phyloP scores from a whole-genome alignment of 179 eudicot species.

The Corrigiola litoralis region DNA sequence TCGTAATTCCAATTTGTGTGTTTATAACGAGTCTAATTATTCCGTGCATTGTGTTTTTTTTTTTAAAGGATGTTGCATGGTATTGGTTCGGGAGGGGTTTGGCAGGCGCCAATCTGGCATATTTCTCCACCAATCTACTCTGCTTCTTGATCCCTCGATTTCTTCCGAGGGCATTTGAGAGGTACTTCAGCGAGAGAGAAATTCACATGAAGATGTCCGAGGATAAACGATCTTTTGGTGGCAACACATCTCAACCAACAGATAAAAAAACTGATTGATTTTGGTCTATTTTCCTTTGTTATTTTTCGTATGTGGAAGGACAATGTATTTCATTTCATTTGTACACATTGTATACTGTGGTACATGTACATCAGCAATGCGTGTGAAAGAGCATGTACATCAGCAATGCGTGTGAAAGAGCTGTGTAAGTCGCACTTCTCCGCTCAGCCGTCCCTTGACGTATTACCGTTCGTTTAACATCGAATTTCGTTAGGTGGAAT shows the following conservation, averaged over 20 bases:
- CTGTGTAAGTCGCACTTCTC: too few species aligned
- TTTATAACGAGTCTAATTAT: not conserved
- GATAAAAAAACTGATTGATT: conserved; percentile 28
- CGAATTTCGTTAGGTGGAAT: too few species aligned
- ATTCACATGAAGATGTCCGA: conserved; percentile 33
- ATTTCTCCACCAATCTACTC: conserved; percentile 67
- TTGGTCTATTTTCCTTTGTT: not conserved
- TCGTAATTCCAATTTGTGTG: not conserved
- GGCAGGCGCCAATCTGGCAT: conserved; percentile 52
- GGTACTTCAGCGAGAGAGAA: conserved; percentile 58
- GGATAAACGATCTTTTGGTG: conserved; percentile 18
- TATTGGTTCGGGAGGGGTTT: conserved; percentile 80
- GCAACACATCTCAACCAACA: not conserved
- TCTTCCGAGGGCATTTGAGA: conserved; percentile 77
- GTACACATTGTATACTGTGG: not conserved
- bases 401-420: too few species aligned
- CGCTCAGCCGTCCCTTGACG: too few species aligned
- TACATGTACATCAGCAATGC: too few species aligned
- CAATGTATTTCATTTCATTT: not conserved
- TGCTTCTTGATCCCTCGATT: conserved; percentile 73
- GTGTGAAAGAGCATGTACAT: too few species aligned
- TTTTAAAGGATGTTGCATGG: conserved; percentile 86
- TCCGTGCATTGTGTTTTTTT: conserved; percentile 8
- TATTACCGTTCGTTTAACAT: too few species aligned
- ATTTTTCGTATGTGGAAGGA: not conserved